Evolutionary conservation across 805 yeast genomes (phyloP), one percentile per base, ranked within the genome.

Genomic region (Nakazawaea ambrosiae): DNA sequence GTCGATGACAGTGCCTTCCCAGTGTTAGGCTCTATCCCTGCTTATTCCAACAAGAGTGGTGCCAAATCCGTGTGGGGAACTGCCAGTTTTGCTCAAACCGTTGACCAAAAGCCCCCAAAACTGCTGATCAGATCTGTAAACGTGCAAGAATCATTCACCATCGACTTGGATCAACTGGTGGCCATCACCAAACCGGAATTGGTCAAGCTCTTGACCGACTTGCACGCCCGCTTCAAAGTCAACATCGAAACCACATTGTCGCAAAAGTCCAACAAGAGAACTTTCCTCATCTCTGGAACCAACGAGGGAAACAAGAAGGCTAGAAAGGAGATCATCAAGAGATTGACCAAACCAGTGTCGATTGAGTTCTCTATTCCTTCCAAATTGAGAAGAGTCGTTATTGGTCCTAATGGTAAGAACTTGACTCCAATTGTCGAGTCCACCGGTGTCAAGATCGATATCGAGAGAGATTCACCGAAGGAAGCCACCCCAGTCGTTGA

Each of bases 371-470:
- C 68, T 22, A 74, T 89, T 37, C 97, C 97, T 23, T 73, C 89
- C 11, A 75, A 73, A 47, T 70, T 85, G 41, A 75, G 92, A 59
- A 72, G 94, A 6, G 72, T 75, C 34, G 75, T 89, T 41, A 89
- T 89, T 60, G 97, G 97, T 42, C 71, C 89, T 31, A 84, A 81
- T 55, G 97, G 97, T 55, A 73, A 70, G 49, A 81, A 70, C 43
- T 74, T 89, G 60, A 84, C 78, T 57, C 89, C 92, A 41, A 84
- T 89, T 46, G 69, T 83, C 34, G 81, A 72, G 37, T 65, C 71
- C 26, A 72, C 84, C 34, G 80, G 75, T 34, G 78, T 78, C 37
- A 82, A 70, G 47, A 75, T 89, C 47, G 84, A 84, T 49, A 78
- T 89, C 50, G 81, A 78, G 5, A 59, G 48, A 33, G 47, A 46